Base-by-base conservation (phyloP, 345 rosid genomes). In the Trapa incisa region DNA sequence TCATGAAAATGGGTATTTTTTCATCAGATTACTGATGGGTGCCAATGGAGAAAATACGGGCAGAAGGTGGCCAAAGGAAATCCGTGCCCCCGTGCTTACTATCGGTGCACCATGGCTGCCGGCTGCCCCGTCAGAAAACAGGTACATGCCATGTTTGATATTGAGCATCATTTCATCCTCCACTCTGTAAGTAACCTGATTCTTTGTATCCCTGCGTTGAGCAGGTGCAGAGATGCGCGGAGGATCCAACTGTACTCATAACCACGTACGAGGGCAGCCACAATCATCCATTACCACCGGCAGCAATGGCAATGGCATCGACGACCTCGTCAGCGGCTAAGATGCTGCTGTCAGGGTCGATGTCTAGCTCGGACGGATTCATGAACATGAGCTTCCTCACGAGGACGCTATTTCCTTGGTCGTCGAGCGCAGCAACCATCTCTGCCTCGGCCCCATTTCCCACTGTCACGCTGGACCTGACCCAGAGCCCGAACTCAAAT, bases 391-490 rank as follows among this genome's bases (percentile, higher is more conserved):
- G 85, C 66, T 78, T 94, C 81, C 83, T 90, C 11, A 77, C 97
- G 6, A 77, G 90, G 71, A 81, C 94, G 32, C 79, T 88, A 32
- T 80, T 94, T 37, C 95, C 96, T 4, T 90, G 96, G 73, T 90
- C 99, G n/a, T 84, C 97, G 35, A 88, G 86, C 86, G 82, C 91
- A 89, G 99, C 96, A 29, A 89, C 99, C 0, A 82, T 94, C 57
- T 94, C 99, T 66, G 99, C 97, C 41, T 89, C 97, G 8, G 96
- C 99, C 37, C 99, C 96, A 52, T 94, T 94, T 62, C 99, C 97
- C 6, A 94, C 99, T 17, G 86, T 94, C 17, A 94, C 99, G 61
- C 73, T 94, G 68, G 99, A 94, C 85, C 79, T 94, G 17, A 88
- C 87, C 72, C 95, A 71, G 56, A 70, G 65, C 48, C 84, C 82